phyloP scores from a whole-genome alignment of 2,329 filamentous ascomycete genomes.

The Fusarium penzigii region DNA sequence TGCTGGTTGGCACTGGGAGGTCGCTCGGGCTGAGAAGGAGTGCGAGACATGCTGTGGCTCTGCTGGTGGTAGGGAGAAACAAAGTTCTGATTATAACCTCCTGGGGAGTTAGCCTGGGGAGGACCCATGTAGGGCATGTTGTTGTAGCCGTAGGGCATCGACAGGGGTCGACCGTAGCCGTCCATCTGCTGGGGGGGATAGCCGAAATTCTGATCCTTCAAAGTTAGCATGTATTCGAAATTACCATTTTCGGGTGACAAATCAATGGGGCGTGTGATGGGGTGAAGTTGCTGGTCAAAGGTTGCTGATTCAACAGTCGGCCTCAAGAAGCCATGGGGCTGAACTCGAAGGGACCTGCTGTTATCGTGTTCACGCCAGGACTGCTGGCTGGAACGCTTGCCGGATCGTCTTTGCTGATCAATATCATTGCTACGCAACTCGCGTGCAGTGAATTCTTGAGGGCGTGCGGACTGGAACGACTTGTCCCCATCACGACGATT shows the following conservation, averaged over 20 bases:
- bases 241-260: constrained; percentile 69
- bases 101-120: constrained; percentile 48
- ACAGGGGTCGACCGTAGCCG: constrained; percentile 39
- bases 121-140: constrained; percentile 52
- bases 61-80: constrained; percentile 45
- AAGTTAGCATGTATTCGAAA: constrained; percentile 74
- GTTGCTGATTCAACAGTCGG: constrained; percentile 10
- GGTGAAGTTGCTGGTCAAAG: constrained; percentile 6
- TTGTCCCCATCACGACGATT: constrained; percentile 48
- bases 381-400: constrained; percentile 45
- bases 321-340: constrained; percentile 20
- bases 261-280: constrained; percentile 46
- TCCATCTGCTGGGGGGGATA: constrained; percentile 49
- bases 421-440: constrained; percentile 37
- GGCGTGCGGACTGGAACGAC: constrained; percentile 42
- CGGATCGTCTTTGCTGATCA: constrained; percentile 43
- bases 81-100: constrained; percentile 49
- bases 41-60: constrained; percentile 79
- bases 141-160: constrained; percentile 46
- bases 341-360: constrained; percentile 17
- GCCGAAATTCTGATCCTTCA: constrained; percentile 65
- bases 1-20: constrained; percentile 66
- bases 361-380: constrained; percentile 31
- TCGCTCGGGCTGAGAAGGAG: constrained; percentile 73
- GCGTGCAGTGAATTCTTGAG: constrained; percentile 37